Evolutionary conservation across 176 grass and related monocot genomes (phyloP).

Genomic region (Ensete ventricosum): DNA sequence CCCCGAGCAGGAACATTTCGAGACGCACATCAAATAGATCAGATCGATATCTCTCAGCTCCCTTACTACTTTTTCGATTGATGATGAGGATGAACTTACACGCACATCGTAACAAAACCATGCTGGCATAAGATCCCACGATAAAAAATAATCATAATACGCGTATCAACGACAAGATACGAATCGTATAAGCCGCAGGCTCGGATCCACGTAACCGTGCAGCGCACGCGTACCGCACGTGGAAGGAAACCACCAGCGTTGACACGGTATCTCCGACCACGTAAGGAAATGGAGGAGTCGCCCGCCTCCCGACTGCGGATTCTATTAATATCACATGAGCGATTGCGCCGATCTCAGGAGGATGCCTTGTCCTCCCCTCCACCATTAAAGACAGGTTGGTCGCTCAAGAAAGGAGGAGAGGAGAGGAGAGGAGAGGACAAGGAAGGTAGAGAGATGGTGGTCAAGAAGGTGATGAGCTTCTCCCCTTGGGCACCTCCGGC

Average conservation of each 20-base stretch:
- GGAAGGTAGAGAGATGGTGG: background rate
- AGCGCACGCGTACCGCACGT: background rate
- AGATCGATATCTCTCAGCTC: too few relatives aligned
- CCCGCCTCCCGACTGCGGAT: background rate
- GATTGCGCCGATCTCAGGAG: background rate
- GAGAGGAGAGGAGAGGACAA: background rate
- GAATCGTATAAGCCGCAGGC: too few relatives aligned
- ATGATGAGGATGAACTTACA: too few relatives aligned
- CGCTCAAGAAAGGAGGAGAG: background rate
- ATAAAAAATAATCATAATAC: too few relatives aligned
- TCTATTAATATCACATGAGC: background rate
- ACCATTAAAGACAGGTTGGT: background rate
- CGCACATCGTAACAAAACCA: too few relatives aligned
- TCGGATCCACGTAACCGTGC: background rate
- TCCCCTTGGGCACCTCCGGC: background rate
- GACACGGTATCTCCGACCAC: background rate
- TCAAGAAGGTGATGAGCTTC: background rate
- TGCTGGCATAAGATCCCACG: too few relatives aligned
- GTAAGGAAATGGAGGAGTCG: background rate
- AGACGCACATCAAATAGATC: too few relatives aligned
- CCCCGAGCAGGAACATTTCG: too few relatives aligned
- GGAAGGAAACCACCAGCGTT: background rate
- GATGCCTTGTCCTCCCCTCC: background rate
- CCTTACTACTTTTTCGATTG: too few relatives aligned
- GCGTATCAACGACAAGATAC: too few relatives aligned